These are phyloP conservation scores for Phytophthora sojae DNA, from an alignment of 352 stramenopile species.

Conservation along the genomic window DNA sequence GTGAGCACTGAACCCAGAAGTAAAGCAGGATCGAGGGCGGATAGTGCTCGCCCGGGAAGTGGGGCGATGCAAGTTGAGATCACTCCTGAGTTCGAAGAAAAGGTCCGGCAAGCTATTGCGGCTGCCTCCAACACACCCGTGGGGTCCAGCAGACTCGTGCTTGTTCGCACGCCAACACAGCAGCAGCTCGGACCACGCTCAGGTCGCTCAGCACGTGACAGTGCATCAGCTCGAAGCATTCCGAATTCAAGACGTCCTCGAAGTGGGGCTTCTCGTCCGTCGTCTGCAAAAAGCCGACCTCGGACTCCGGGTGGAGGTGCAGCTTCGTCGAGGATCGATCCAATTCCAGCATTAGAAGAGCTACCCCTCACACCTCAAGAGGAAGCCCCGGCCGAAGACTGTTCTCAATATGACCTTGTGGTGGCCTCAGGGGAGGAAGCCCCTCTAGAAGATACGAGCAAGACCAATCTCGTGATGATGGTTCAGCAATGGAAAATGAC, in stretches of 20 bases:
- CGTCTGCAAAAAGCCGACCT: constrained; percentile 19
- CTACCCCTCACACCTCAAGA: neutral
- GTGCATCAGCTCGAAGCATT: constrained; percentile 10
- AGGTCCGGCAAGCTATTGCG: constrained; percentile 59
- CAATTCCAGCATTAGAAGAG: neutral
- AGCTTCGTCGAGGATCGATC: constrained; percentile 15
- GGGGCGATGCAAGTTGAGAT: constrained; percentile 17
- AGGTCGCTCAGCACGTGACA: constrained; percentile 3
- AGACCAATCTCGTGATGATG: neutral
- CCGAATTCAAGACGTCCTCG: constrained; percentile 9
- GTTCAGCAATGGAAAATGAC: neutral
- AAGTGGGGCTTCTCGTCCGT: constrained; percentile 26
- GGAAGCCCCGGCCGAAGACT: neutral
- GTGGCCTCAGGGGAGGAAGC: neutral
- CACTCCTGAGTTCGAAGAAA: constrained; percentile 64
- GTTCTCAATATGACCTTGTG: neutral
- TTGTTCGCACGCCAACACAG: constrained; percentile 51
- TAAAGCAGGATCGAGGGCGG: neutral
- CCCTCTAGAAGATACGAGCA: neutral
- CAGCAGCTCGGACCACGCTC: constrained; percentile 24
- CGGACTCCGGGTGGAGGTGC: constrained; percentile 13
- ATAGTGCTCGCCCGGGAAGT: neutral
- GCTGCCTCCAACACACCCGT: constrained; percentile 52
- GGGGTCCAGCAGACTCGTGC: constrained; percentile 49
- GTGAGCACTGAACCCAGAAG: neutral